These are phyloP conservation scores for Xylaria sp. DNA, from an alignment of 2,329 filamentous ascomycete species.

Conservation along the genomic window DNA sequence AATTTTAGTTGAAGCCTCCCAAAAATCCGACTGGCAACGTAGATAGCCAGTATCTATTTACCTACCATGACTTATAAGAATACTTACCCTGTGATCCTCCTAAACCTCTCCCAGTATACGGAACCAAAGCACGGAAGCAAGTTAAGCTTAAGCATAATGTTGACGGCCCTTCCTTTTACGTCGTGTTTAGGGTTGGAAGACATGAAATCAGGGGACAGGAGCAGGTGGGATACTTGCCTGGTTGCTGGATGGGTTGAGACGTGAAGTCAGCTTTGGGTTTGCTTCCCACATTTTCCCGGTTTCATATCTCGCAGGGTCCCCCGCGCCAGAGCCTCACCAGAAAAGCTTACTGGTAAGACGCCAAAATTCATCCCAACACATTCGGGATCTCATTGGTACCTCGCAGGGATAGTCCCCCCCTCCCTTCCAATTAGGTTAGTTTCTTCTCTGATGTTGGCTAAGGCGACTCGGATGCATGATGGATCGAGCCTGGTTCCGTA, in stretches of 20 bases:
- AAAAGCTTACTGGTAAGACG: no score
- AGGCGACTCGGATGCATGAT: slow-evolving; percentile 7
- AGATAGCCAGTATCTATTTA: no score
- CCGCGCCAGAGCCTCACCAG: slow-evolving; percentile 14
- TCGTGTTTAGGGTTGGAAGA: not conserved
- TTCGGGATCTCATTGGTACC: not conserved
- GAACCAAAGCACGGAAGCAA: no score
- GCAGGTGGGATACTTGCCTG: not conserved
- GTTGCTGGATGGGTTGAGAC: slow-evolving; percentile 5
- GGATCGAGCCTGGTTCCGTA: slow-evolving; percentile 15
- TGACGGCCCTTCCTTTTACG: no score
- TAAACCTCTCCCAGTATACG: no score
- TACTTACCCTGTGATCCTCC: no score
- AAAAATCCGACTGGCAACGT: no score
- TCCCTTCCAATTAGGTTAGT: no score
- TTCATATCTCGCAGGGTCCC: slow-evolving; percentile 19
- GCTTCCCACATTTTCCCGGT: slow-evolving; percentile 8
- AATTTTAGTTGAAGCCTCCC: no score
- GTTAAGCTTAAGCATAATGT: no score
- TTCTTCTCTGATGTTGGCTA: slow-evolving; percentile 1
- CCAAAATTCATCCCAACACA: not conserved
- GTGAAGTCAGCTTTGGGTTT: slow-evolving; percentile 20
- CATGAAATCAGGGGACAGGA: not conserved
- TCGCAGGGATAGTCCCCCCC: no score
- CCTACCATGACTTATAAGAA: no score